Percentiles rank a stretch among this genome's conserved stretches.
Conservation (phyloP, 2,329 filamentous ascomycete species). For the Endocalyx cinctus region DNA sequence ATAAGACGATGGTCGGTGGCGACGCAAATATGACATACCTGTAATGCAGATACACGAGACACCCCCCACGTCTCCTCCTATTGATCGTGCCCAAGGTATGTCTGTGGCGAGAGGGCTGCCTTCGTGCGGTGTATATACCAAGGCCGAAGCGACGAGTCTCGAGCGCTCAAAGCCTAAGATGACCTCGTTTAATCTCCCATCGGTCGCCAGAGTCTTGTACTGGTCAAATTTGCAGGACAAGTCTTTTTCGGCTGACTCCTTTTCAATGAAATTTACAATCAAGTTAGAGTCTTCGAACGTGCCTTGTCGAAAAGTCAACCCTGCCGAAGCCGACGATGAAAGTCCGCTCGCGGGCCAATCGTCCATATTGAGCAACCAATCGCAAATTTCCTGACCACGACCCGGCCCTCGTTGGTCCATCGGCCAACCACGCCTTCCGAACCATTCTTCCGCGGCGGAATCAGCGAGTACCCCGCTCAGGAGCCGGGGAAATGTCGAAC, state of each 20-base stretch:
- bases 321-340: slow-evolving; percentile 30
- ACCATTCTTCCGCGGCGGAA: slow-evolving; percentile 44
- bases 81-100: slow-evolving; percentile 50
- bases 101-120: slow-evolving; percentile 44
- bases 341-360: slow-evolving; percentile 41
- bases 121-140: slow-evolving; percentile 47
- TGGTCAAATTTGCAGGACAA: slow-evolving; percentile 57
- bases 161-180: slow-evolving; percentile 47
- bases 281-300: slow-evolving; percentile 39
- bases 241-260: slow-evolving; percentile 40
- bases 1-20: slow-evolving; percentile 2
- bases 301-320: slow-evolving; percentile 41
- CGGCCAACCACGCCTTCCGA: slow-evolving; percentile 49
- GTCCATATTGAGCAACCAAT: slow-evolving; percentile 50
- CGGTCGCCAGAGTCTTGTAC: slow-evolving; percentile 47
- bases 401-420: slow-evolving; percentile 40
- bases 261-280: slow-evolving; percentile 47
- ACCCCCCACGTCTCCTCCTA: slow-evolving; percentile 50
- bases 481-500: slow-evolving; percentile 54
- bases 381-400: slow-evolving; percentile 44
- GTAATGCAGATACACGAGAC: slow-evolving; percentile 57
- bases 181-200: slow-evolving; percentile 46
- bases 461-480: slow-evolving; percentile 49
- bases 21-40: slow-evolving; percentile 35
- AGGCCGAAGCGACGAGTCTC: slow-evolving; percentile 46